Percentiles rank a stretch among this genome's conserved stretches.
These are phyloP conservation scores for Sclerotinia subarctica DNA, from an alignment of 2,329 filamentous ascomycete genomes.

Conservation along the genomic window DNA sequence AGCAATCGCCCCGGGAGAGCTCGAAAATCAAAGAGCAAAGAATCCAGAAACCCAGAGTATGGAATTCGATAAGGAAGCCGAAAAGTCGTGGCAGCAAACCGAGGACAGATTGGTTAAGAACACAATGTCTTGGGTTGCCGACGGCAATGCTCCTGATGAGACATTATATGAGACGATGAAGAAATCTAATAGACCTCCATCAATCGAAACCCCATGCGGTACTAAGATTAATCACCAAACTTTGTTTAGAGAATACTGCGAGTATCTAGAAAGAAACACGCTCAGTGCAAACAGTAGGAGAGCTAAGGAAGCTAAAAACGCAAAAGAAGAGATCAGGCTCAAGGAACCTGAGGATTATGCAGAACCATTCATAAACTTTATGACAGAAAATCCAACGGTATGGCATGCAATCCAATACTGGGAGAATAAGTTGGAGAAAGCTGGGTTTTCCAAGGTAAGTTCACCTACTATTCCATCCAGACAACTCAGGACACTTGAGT, in stretches of 20 bases:
- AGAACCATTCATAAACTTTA: constrained; percentile 80
- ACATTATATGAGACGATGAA: background rate
- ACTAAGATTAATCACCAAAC: constrained; percentile 17
- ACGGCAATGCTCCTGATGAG: background rate
- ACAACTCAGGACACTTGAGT: too few species aligned
- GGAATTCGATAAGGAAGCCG: background rate
- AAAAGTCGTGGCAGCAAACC: too few species aligned
- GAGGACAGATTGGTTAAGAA: too few species aligned
- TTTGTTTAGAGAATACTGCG: constrained; percentile 29
- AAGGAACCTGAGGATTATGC: constrained; percentile 63
- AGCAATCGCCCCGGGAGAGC: background rate
- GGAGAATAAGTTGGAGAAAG: constrained; percentile 64
- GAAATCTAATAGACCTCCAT: background rate
- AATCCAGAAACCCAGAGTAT: background rate
- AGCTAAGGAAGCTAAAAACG: background rate
- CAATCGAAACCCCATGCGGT: too few species aligned
- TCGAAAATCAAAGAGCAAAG: background rate
- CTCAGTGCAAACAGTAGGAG: background rate
- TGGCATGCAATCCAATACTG: constrained; percentile 87
- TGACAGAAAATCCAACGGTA: constrained; percentile 86
- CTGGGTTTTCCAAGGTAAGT: constrained; percentile 69
- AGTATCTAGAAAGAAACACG: constrained; percentile 12
- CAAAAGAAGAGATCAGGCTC: constrained; percentile 19
- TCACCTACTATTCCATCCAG: background rate
- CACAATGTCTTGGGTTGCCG: too few species aligned